Percentiles rank a stretch among this genome's conserved stretches.
These are phyloP conservation scores for Apiotrichum sp. DNA, from an alignment of 1,284 basidiomycete species.

Conservation along the genomic window DNA sequence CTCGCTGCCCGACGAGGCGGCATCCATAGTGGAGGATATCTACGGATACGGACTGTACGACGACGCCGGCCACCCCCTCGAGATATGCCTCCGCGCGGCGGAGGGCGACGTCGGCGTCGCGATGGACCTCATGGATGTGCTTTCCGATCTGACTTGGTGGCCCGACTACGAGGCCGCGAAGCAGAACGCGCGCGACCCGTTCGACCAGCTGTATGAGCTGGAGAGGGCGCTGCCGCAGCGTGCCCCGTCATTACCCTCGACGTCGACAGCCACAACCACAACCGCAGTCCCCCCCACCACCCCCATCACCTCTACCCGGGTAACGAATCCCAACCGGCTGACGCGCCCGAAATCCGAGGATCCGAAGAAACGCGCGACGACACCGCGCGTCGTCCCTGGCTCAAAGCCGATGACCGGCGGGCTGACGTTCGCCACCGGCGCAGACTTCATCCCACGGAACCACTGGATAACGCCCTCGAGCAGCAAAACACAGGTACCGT, in stretches of 20 bases:
- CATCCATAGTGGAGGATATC: slow-evolving; percentile 29
- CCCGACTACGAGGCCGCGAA: slow-evolving; percentile 27
- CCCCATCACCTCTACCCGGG: background rate
- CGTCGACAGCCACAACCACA: background rate
- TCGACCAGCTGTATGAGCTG: background rate
- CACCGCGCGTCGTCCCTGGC: slow-evolving; percentile 3
- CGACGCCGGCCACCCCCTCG: slow-evolving; percentile 1
- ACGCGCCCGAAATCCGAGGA: background rate
- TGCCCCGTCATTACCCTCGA: no score
- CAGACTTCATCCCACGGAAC: no score
- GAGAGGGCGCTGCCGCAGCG: background rate
- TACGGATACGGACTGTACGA: slow-evolving; percentile 21
- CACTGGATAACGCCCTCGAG: no score
- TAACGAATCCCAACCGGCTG: slow-evolving; percentile 9
- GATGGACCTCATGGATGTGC: slow-evolving; percentile 40
- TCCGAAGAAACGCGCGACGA: background rate
- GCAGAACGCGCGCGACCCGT: slow-evolving; percentile 8
- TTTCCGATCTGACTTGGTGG: slow-evolving; percentile 36
- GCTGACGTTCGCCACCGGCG: background rate
- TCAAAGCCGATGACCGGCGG: background rate
- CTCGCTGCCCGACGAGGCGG: background rate
- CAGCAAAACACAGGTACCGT: no score
- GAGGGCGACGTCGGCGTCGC: slow-evolving; percentile 33
- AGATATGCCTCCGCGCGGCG: slow-evolving; percentile 29
- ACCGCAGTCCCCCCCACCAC: background rate